These are phyloP conservation scores for Mucor indicus DNA, from an alignment of 371 early-diverging fungal genomes.

Conservation along the genomic window DNA sequence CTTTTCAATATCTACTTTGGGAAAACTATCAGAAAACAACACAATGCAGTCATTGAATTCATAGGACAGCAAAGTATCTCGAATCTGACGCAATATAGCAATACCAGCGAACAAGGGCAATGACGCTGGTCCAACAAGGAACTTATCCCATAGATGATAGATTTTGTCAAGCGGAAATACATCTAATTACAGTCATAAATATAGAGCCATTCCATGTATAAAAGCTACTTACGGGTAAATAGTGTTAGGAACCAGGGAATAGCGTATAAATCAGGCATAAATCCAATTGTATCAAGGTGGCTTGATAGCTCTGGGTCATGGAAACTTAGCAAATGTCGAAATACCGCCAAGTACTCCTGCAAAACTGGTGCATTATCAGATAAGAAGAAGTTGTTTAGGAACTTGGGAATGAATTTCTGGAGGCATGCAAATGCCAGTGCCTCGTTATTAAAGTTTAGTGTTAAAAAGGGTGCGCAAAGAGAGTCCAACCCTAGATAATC, in stretches of 20 bases:
- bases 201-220: neutral
- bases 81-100: conserved; percentile 67
- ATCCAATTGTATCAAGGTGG: conserved; percentile 63
- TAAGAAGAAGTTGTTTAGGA: conserved; percentile 66
- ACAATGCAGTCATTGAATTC: conserved; percentile 69
- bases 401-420: conserved; percentile 63
- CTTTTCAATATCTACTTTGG: conserved; percentile 71
- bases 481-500: conserved; percentile 66
- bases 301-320: conserved; percentile 74
- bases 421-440: conserved; percentile 69
- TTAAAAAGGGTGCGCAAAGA: conserved; percentile 74
- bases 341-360: conserved; percentile 63
- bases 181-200: no score
- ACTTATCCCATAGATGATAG: conserved; percentile 77
- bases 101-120: conserved; percentile 70
- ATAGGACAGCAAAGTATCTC: conserved; percentile 49
- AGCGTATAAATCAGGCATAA: conserved; percentile 74
- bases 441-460: conserved; percentile 73
- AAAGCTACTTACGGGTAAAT: conserved; percentile 66
- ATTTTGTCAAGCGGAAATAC: conserved; percentile 78
- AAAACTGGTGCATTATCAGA: conserved; percentile 69
- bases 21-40: conserved; percentile 64
- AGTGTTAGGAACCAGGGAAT: conserved; percentile 85
- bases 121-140: conserved; percentile 63
- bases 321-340: conserved; percentile 63